Evolutionary conservation across 2,329 filamentous ascomycete genomes (phyloP).

Genomic region (Blastomyces parvus): DNA sequence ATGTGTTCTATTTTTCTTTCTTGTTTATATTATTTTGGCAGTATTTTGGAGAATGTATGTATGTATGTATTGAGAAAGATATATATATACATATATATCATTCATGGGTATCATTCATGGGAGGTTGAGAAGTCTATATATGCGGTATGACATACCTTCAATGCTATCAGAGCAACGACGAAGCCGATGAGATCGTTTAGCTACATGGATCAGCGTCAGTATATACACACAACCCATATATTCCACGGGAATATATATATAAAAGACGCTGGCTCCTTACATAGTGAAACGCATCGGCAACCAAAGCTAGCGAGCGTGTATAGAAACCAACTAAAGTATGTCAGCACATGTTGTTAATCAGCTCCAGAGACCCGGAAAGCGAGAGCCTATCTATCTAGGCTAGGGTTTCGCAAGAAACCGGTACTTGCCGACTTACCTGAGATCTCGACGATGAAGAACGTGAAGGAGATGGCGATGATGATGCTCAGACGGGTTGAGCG

Average conservation of each 20-base stretch:
- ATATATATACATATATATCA: neutral
- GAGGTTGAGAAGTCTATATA: neutral
- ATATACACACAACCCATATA: neutral
- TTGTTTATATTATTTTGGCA: neutral
- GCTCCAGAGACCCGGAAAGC: neutral
- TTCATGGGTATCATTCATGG: too few species aligned
- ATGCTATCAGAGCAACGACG: slow-evolving; percentile 52
- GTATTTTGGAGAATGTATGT: neutral
- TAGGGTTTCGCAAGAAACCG: too few species aligned
- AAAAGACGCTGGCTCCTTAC: slow-evolving; percentile 34
- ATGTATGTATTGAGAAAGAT: neutral
- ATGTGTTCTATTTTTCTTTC: neutral
- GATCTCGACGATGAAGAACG: slow-evolving; percentile 41
- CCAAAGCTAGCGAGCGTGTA: slow-evolving; percentile 59
- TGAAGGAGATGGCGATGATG: slow-evolving; percentile 39
- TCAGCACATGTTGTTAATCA: neutral
- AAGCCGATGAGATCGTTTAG: slow-evolving; percentile 64
- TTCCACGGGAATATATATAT: too few species aligned
- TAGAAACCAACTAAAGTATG: slow-evolving; percentile 49
- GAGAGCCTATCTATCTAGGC: too few species aligned
- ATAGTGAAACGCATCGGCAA: slow-evolving; percentile 73
- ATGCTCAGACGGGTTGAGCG: slow-evolving; percentile 19
- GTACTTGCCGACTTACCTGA: slow-evolving; percentile 25
- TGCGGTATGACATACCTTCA: slow-evolving; percentile 43
- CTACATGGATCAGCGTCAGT: slow-evolving; percentile 30